phyloP scores from a whole-genome alignment of 495 filamentous ascomycete genomes.

The Aspergillus sclerotioniger region DNA sequence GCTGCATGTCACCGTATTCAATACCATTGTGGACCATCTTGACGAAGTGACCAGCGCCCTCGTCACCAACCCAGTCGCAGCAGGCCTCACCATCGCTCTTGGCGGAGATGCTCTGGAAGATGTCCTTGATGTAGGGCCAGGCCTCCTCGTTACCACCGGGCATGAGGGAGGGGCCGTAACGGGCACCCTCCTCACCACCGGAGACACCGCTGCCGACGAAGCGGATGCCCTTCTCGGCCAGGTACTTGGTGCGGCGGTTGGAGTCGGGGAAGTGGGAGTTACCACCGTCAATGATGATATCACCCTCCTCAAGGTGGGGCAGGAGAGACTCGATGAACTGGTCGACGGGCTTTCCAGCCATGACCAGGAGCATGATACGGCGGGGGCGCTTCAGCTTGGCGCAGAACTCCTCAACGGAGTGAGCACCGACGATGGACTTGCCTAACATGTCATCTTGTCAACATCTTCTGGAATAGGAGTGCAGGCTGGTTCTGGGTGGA shows the following conservation, averaged over 20 bases:
- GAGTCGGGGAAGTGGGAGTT: constrained; percentile 99
- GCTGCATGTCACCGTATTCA: constrained; percentile 99
- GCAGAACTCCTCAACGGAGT: constrained; percentile 91
- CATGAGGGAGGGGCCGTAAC: constrained; percentile 97
- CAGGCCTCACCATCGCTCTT: constrained; percentile 96
- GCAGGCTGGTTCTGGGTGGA: background rate
- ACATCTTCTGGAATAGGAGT: background rate
- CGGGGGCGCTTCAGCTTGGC: constrained; percentile 94
- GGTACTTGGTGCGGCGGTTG: constrained; percentile 90
- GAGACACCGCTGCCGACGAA: constrained; percentile 98
- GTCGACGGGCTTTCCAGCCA: constrained; percentile 96
- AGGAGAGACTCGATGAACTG: constrained; percentile 97
- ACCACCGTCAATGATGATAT: constrained; percentile 99
- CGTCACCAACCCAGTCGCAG: constrained; percentile 99
- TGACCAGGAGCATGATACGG: constrained; percentile 95
- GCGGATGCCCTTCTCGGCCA: constrained; percentile 81
- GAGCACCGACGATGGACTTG: constrained; percentile 89
- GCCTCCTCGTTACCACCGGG: constrained; percentile 97
- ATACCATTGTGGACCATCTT: constrained; percentile 99
- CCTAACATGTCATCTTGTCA: constrained; percentile 42
- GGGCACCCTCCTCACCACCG: constrained; percentile 98
- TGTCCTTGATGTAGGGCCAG: constrained; percentile 98
- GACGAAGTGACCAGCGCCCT: constrained; percentile 98
- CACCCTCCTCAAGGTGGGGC: constrained; percentile 82
- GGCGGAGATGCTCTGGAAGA: constrained; percentile 95